Conservation (phyloP, 2,329 filamentous ascomycete genomes). For the Aspergillus arachidicola region DNA sequence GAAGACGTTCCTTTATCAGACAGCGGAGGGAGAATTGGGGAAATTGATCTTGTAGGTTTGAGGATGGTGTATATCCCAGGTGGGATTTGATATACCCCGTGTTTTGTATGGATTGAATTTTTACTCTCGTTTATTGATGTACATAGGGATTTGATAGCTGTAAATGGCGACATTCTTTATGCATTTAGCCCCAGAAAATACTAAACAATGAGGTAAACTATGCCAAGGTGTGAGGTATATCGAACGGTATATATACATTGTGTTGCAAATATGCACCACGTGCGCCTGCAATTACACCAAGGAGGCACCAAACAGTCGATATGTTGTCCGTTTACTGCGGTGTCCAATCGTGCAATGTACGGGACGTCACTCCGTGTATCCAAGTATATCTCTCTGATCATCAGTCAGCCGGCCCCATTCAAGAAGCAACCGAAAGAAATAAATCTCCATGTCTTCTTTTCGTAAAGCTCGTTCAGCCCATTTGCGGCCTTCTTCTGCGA, state of each 20-base stretch:
- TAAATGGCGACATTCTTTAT: neutral
- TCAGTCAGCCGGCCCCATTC: slow-evolving; percentile 75
- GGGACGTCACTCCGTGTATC: slow-evolving; percentile 32
- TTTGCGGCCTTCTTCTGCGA: slow-evolving; percentile 65
- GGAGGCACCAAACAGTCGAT: neutral
- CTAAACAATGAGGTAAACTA: neutral
- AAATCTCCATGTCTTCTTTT: slow-evolving; percentile 77
- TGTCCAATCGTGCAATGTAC: neutral
- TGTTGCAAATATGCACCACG: neutral
- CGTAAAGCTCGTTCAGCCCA: slow-evolving; percentile 68
- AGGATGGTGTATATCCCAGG: neutral
- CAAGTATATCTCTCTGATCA: slow-evolving; percentile 57
- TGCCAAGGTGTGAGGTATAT: neutral
- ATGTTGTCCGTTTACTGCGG: neutral
- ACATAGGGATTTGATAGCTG: neutral
- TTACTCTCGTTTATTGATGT: slow-evolving; percentile 3
- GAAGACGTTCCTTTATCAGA: slow-evolving; percentile 5
- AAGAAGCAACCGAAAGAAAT: slow-evolving; percentile 74
- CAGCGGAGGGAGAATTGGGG: neutral
- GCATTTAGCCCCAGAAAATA: neutral
- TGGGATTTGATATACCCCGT: neutral
- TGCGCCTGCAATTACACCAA: neutral
- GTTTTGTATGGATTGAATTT: neutral
- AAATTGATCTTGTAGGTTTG: neutral
- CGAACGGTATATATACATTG: slow-evolving; percentile 3